Base-by-base conservation (phyloP, 2,329 filamentous ascomycete genomes). In the Colletotrichum gloeosporioides region DNA sequence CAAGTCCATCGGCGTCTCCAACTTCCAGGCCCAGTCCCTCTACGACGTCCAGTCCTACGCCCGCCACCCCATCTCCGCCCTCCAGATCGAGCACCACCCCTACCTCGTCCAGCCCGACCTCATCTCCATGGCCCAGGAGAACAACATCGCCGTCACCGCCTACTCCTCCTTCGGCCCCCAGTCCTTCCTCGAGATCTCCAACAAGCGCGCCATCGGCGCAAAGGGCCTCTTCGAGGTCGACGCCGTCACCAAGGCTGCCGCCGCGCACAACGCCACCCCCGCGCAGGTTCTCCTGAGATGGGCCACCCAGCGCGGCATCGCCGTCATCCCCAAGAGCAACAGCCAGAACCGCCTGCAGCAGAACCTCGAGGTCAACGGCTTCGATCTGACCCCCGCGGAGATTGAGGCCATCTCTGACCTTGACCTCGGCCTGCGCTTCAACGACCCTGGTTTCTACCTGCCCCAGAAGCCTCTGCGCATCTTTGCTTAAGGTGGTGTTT, bases 31-130 rank as follows among this genome's bases (percentile, higher is more conserved):
- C 22, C 87, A 89, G 79, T 85, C 90, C 31, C 82, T 94, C 75
- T 89, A 92, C 83, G 91, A 93, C 82, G 85, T 93, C 66, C 85
- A 92, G 79, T 87, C 89, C 69, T 93, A 93, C 83, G 90, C 90
- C 68, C 87, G 87, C 69, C 77, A 87, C 89, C 82, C 85, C 83
- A 55, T 90, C 88, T 77, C 89, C 85, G 61, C 90, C 53, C 89
- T 94, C 27, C 92, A 94, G 86, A 91, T 94, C 84, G 92, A 94
- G 85, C 92, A 93, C 84, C 92, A 94, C 85, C 92, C 92, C 7
- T 93, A 93, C 86, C 89, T 93, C 69, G 89, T 89, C 44, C 92
- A 94, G 85, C 83, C 86, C 63, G 86, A 87, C 8, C 86, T 94
- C 61, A 82, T 93, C 75, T 82, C 89, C 71, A 88, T 91, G 79